Evolutionary conservation across 2,329 filamentous ascomycete genomes (phyloP), one percentile per base, ranked within the genome.

Genomic region (Hypoxylon sp.): DNA sequence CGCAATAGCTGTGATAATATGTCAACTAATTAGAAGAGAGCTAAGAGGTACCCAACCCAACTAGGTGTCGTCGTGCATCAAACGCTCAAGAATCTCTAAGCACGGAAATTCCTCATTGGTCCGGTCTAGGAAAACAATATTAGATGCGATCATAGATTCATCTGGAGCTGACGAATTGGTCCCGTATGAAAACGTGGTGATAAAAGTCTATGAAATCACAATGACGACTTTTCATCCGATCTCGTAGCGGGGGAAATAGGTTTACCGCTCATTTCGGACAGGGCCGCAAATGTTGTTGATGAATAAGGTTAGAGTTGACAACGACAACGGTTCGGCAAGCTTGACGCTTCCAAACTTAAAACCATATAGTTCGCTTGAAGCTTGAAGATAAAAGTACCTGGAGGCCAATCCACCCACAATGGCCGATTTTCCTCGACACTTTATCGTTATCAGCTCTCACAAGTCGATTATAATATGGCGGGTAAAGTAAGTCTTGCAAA

Each of bases 401-500:
- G 38, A 10, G 30, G 13, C 32, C 21, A 34, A 41, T 19, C n/a
- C 4, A 9, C 56, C 52, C 25, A 9, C 3, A 21, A 19, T 23
- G 38, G 19, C 34, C n/a, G 5, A 5, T 3, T 23, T 36, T 17
- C n/a, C 32, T 17, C 30, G 21, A 30, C 17, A 6, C n/a, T n/a
- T 13, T 38, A 43, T 38, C 23, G 50, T n/a, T 14, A 4, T 43
- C 5, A 38, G 13, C 9, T 30, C 30, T 32, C 48, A 49, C 23
- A 57, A 17, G 9, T n/a, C 23, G 41, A 45, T 58, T n/a, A 53
- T 28, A 34, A 53, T 3, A 57, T 64, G 61, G 67, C 66, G 28
- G 64, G 53, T 17, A 69, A 67, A 59, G 73, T 74, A 32, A 67
- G 63, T 56, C 45, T 74, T 5, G 73, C 74, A 17, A 75, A 48